phyloP scores from a whole-genome alignment of 108 stramenopile genomes.

The Skeletonema menzelii region DNA sequence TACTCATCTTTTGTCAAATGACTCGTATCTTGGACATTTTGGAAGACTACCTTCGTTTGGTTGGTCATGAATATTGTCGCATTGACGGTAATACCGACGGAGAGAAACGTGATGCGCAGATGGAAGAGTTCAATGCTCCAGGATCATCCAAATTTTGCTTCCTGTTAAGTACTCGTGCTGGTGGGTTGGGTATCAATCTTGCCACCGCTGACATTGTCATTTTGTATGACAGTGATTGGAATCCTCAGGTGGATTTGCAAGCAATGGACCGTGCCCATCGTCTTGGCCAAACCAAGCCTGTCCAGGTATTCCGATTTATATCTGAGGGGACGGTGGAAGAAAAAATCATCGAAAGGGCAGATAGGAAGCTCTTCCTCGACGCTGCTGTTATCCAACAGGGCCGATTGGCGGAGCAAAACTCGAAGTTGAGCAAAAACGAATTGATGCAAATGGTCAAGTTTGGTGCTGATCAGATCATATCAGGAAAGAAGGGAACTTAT shows the following conservation, averaged over 20 bases:
- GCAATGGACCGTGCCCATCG: constrained; percentile 94
- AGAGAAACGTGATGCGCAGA: constrained; percentile 90
- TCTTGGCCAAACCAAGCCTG: constrained; percentile 97
- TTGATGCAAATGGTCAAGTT: constrained; percentile 98
- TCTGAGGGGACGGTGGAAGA: constrained; percentile 98
- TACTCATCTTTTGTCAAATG: constrained; percentile 98
- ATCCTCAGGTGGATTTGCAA: constrained; percentile 98
- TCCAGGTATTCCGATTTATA: constrained; percentile 96
- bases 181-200: constrained; percentile 93
- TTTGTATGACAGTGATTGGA: constrained; percentile 96
- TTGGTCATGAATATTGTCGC: constrained; percentile 92
- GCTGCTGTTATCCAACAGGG: constrained; percentile 99
- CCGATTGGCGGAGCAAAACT: constrained; percentile 89
- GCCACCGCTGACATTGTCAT: constrained; percentile 92
- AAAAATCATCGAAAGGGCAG: constrained; percentile 99
- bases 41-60: constrained; percentile 89
- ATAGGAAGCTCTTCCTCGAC: constrained; percentile 99
- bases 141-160: constrained; percentile 90
- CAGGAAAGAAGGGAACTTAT: constrained; percentile 78
- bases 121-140: constrained; percentile 94
- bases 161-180: constrained; percentile 92
- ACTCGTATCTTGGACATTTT: constrained; percentile 94
- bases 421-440: constrained; percentile 89
- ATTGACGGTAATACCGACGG: constrained; percentile 98
- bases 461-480: constrained; percentile 97